Percentiles rank a stretch among this genome's conserved stretches.
Evolutionary conservation across 495 filamentous ascomycete species (phyloP).

Genomic region (Emericellopsis terricola): DNA sequence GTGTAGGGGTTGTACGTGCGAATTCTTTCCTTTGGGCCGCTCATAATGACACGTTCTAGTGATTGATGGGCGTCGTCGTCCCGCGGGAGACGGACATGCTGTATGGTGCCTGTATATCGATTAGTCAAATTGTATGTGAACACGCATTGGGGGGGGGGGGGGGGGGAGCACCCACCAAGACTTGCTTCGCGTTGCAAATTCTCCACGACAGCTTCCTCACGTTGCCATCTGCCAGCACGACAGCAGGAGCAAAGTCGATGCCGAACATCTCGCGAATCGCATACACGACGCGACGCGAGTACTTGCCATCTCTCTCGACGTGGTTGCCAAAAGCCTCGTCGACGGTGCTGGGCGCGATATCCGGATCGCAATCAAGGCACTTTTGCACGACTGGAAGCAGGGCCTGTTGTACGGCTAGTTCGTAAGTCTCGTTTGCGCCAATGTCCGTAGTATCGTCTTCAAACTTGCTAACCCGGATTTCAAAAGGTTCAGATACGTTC

Average conservation of each 20-base stretch:
- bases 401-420: conserved; percentile 47
- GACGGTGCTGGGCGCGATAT: conserved; percentile 67
- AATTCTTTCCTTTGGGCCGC: too few species aligned
- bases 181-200: conserved; percentile 87
- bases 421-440: conserved; percentile 7
- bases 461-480: conserved; percentile 64
- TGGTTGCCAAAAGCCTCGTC: conserved; percentile 70
- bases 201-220: conserved; percentile 87
- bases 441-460: conserved; percentile 38
- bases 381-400: conserved; percentile 71
- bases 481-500: conserved; percentile 87
- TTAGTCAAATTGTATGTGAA: not conserved
- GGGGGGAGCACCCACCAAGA: conserved; percentile 45
- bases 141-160: not conserved
- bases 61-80: conserved; percentile 29
- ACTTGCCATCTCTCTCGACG: conserved; percentile 76
- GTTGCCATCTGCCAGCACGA: conserved; percentile 84
- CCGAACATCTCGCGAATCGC: conserved; percentile 97
- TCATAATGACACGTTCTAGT: too few species aligned
- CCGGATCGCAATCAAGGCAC: conserved; percentile 82
- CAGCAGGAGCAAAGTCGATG: conserved; percentile 82
- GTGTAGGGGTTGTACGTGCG: too few species aligned
- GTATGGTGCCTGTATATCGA: conserved; percentile 35
- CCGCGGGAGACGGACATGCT: conserved; percentile 44
- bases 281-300: conserved; percentile 74